Base-by-base conservation (phyloP, 495 filamentous ascomycete genomes). In the Xylaria telfairii region DNA sequence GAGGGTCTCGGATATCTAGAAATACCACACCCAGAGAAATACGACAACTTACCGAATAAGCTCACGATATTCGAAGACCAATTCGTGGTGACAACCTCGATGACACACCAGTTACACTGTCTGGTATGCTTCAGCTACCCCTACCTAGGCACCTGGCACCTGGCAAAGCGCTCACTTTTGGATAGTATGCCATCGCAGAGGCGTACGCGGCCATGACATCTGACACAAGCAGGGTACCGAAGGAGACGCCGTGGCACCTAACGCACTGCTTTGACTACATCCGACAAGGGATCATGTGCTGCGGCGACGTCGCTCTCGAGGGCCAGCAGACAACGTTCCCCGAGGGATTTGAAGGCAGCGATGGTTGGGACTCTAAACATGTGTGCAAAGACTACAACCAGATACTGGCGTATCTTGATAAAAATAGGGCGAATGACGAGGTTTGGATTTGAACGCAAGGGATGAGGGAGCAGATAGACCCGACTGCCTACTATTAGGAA, bases 71-170 rank as follows among this genome's bases (percentile, higher is more conserved):
- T 75, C 64, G 60, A 63, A 30, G 77, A 80, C 19, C 63, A 73
- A 39, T 81, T 78, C 37, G 83, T 83, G 32, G 84, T 84, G 74
- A 86, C 84, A 7, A 83, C 84, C 0, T 83, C 83, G 17, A 80
- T 84, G 71, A 86, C 84, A 19, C 83, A 86, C 67, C 84, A 86
- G 63, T 75, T 86, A 5, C 84, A 86, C 72, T 86, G 84, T 70
- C 72, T 86, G 70, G 77, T 78, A 75, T 41, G 32, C 60, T 37
- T 30, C 28, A 26, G 26, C 15, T 34, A n/a, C n/a, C 26, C 44
- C 5, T 24, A 41, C 19, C 34, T 3, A n/a, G 5, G 13, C 42
- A 6, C 24, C 34, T 3, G 8, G 8, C 34, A 37, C 8, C n/a
- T n/a, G n/a, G n/a, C 13, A 10, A 62, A n/a, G 34, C 42, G 28